These are phyloP conservation scores for Oldenlandia corymbosa DNA, from an alignment of 257 asterid genomes.

Conservation along the genomic window DNA sequence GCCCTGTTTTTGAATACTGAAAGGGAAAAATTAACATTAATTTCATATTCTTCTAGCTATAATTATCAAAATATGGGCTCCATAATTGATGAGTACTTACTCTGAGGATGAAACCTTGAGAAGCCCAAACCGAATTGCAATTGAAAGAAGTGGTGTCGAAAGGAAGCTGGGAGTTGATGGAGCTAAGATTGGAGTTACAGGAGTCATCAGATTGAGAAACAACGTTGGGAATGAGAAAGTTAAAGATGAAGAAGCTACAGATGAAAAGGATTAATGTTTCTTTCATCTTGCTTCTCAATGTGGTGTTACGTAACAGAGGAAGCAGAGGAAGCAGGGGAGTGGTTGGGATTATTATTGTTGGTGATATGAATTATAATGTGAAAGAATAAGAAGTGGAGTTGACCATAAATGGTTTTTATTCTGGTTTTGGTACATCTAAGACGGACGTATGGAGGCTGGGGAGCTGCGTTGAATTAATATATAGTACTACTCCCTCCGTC, in stretches of 20 bases:
- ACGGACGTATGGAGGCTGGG: too few relatives aligned
- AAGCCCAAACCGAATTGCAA: slow-evolving; percentile 57
- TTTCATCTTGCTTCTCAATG: slow-evolving; percentile 25
- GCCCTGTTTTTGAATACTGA: slow-evolving; percentile 47
- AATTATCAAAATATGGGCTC: not conserved
- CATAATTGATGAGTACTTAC: slow-evolving; percentile 19
- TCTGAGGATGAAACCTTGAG: slow-evolving; percentile 63
- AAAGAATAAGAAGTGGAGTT: too few relatives aligned
- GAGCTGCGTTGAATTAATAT: too few relatives aligned
- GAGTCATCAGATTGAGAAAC: slow-evolving; percentile 55
- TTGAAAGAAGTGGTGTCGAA: slow-evolving; percentile 53
- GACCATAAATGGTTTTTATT: too few relatives aligned
- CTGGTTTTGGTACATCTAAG: too few relatives aligned
- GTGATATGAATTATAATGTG: too few relatives aligned
- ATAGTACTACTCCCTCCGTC: too few relatives aligned
- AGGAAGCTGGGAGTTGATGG: slow-evolving; percentile 31
- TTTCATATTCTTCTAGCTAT: too few relatives aligned
- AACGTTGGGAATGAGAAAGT: slow-evolving; percentile 19
- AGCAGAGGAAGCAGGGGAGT: too few relatives aligned
- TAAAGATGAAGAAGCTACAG: slow-evolving; percentile 12
- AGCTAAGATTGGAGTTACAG: slow-evolving; percentile 40
- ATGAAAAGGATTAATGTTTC: slow-evolving; percentile 16
- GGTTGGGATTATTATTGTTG: too few relatives aligned
- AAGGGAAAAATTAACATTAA: not conserved
- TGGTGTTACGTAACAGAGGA: too few relatives aligned